Percentiles rank a stretch among this genome's conserved stretches.
phyloP scores from a whole-genome alignment of 2,329 filamentous ascomycete species.

The Diaporthe velutina region DNA sequence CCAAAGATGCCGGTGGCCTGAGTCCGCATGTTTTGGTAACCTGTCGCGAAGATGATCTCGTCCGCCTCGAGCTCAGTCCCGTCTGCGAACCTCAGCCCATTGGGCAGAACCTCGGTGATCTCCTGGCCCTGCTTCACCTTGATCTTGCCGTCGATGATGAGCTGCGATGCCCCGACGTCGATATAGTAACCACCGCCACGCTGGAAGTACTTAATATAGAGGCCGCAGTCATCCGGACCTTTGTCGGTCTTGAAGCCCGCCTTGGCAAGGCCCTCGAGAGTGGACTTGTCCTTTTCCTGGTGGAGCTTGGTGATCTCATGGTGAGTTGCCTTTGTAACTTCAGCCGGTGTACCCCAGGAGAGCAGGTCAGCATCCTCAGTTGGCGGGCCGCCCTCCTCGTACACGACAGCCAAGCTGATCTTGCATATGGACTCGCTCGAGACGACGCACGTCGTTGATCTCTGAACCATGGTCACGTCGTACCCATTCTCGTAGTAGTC shows the following conservation, averaged over 20 bases:
- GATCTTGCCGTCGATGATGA: slow-evolving; percentile 75
- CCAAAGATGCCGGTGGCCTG: slow-evolving; percentile 73
- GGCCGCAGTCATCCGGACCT: slow-evolving; percentile 68
- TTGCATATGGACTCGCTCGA: slow-evolving; percentile 66
- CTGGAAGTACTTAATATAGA: slow-evolving; percentile 74
- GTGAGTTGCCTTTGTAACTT: slow-evolving; percentile 72
- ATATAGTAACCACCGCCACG: slow-evolving; percentile 79
- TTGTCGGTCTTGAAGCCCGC: slow-evolving; percentile 73
- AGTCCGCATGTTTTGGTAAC: slow-evolving; percentile 77
- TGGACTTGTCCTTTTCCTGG: slow-evolving; percentile 52
- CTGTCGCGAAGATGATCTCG: slow-evolving; percentile 73
- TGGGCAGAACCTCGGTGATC: slow-evolving; percentile 62
- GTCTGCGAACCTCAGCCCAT: slow-evolving; percentile 63
- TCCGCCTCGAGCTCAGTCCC: slow-evolving; percentile 70
- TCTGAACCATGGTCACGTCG: slow-evolving; percentile 77
- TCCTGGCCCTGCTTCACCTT: slow-evolving; percentile 71
- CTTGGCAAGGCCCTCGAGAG: slow-evolving; percentile 59
- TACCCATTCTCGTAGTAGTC: slow-evolving; percentile 77
- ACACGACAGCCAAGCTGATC: slow-evolving; percentile 65
- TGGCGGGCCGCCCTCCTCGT: slow-evolving; percentile 66
- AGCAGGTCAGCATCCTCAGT: slow-evolving; percentile 76
- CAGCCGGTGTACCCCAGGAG: slow-evolving; percentile 67
- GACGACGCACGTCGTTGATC: slow-evolving; percentile 74
- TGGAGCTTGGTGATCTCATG: slow-evolving; percentile 51
- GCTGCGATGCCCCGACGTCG: slow-evolving; percentile 72